Evolutionary conservation across 306 rosid species (phyloP), one percentile per base, ranked within the genome.

Genomic region (Psophocarpus tetragonolobus): DNA sequence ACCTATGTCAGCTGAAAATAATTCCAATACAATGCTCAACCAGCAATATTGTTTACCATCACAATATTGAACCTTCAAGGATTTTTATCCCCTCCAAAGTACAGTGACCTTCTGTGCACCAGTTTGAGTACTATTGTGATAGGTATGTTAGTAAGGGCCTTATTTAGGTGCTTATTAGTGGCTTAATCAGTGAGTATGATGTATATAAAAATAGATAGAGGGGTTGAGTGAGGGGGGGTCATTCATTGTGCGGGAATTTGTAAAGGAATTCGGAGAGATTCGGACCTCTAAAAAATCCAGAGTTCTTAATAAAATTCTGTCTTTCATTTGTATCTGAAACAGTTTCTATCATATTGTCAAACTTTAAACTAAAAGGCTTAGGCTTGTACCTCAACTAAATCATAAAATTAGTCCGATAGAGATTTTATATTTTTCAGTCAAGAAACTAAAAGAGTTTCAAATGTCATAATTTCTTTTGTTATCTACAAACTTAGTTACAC

Each of bases 391-490:
- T 48, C n/a, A n/a, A n/a, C n/a, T n/a, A n/a, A n/a, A n/a, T n/a
- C n/a, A n/a, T n/a, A n/a, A n/a, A n/a, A n/a, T n/a, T n/a, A n/a
- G n/a, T n/a, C n/a, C n/a, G 26, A 35, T 32, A 48, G 57, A 71
- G 26, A 29, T 71, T 71, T 48, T 12, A 14, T 60, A 79, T 35
- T 12, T 54, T 20, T 12, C 24, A 27, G 18, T n/a, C 33, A 29
- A 30, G 68, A 68, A 20, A 77, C 39, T 51, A 38, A 10, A 76
- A 48, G 4, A 5, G 51, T 29, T 67, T 1, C 45, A 42, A 17
- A 39, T 18, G 54, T 45, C 79, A 73, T 51, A 73, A 73, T 54
- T 51, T 56, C 24, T 39, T 38, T 18, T 27, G 44, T 80, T 54
- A 32, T 39, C 53, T 58, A 35, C 36, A 7, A 32, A 9, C 17